phyloP scores from a whole-genome alignment of 768 basidiomycete genomes.

The Symmetrospora coprosmae region DNA sequence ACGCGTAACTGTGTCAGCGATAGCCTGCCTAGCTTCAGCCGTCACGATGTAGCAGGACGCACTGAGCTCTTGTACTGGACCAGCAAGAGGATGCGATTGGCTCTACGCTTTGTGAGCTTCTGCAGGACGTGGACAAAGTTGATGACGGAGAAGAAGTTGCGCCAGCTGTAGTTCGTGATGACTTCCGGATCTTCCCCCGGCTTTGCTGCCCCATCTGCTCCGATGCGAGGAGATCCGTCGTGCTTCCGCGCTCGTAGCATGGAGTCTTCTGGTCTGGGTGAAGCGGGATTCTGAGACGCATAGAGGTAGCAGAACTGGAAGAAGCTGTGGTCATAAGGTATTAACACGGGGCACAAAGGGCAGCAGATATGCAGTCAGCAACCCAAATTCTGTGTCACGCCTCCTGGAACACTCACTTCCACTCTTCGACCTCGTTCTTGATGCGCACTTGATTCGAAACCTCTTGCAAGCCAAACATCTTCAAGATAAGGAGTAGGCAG shows the following conservation, averaged over 20 bases:
- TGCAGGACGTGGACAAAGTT: conserved; percentile 98
- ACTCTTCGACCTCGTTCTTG: conserved; percentile 54
- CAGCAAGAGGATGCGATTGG: conserved; percentile 86
- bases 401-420: conserved; percentile 37
- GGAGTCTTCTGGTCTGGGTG: conserved; percentile 50
- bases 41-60: conserved; percentile 33
- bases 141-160: conserved; percentile 92
- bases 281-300: conserved; percentile 53
- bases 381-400: too few species aligned
- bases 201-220: conserved; percentile 37
- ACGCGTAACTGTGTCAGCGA: background rate
- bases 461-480: conserved; percentile 97
- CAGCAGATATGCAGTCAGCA: background rate
- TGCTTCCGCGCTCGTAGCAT: conserved; percentile 43
- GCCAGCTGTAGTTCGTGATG: conserved; percentile 86
- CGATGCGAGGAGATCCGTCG: background rate
- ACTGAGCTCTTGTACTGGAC: conserved; percentile 98
- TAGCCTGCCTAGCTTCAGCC: background rate
- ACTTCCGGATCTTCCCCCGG: conserved; percentile 50
- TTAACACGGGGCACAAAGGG: background rate
- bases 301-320: conserved; percentile 82
- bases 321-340: conserved; percentile 50
- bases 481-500: conserved; percentile 77
- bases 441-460: conserved; percentile 68
- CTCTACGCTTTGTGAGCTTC: conserved; percentile 85